Evolutionary conservation across 1,139 yeast species (phyloP), one percentile per base, ranked within the genome.

Genomic region (Suhomyces anneliseae): DNA sequence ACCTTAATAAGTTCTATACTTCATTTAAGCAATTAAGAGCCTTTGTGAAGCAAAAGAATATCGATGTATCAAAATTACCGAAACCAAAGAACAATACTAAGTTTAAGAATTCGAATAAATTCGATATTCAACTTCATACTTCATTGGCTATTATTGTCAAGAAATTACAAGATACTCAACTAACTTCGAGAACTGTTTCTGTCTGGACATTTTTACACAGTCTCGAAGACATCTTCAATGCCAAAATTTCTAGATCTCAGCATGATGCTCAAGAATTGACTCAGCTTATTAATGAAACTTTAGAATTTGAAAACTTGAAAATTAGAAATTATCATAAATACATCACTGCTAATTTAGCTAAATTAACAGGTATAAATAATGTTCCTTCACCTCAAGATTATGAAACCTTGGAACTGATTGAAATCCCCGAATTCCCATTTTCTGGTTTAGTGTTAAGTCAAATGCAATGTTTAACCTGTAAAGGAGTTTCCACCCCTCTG

Each of bases 221-320:
- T 10, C 67, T 92, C 47, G 98, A 92, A 60, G 66, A 66, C n/a
- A 84, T 87, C n/a, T 87, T 85, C 68, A 79, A 83, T 49, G 85
- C 92, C 7, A 82, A 81, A 55, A 85, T 93, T 32, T 85, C 96
- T 2, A 71, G 90, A 33, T 81, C 82, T 38, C 99, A 93, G 66
- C 96, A 92, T 58, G 98, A 92, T 68, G 97, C 98, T 0, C 98
- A 93, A 56, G 99, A 93, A 60, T 74, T 93, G 52, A 79, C 93
- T 32, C 96, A 89, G 60, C 66, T 89, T 46, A 76, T 92, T 34
- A 70, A 90, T 39, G 96, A 92, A 59, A 85, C 95, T 0, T 70
- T 92, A 47, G 85, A 87, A 47, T 79, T 76, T 50, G 97, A 92
- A 61, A 76, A 81, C 55, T 61, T 71, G 10, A 68, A 70, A 38